Conservation (phyloP, 1,284 basidiomycete species). For the Blastosporella zonata region DNA sequence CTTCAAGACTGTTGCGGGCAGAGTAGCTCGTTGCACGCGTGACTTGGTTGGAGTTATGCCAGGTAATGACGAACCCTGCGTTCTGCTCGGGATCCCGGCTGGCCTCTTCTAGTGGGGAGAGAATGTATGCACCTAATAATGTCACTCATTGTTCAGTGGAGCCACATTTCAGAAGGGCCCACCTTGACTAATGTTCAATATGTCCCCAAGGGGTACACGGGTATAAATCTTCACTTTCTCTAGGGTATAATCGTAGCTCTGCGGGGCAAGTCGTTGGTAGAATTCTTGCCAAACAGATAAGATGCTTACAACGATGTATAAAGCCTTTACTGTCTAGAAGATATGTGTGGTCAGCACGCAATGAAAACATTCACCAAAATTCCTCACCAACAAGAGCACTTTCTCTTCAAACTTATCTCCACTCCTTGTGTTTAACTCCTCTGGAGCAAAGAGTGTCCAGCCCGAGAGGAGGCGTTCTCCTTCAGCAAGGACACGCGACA, state of each 20-base stretch:
- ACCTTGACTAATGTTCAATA: conserved; percentile 86
- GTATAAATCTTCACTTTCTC: conserved; percentile 91
- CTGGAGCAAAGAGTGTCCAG: conserved; percentile 91
- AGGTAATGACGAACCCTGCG: conserved; percentile 78
- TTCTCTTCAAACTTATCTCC: conserved; percentile 89
- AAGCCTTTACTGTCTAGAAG: conserved; percentile 44
- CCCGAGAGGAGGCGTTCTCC: conserved; percentile 81
- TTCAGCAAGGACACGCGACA: conserved; percentile 77
- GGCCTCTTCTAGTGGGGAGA: conserved; percentile 87
- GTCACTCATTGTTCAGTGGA: conserved; percentile 5
- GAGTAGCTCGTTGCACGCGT: conserved; percentile 83
- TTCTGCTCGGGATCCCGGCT: conserved; percentile 86
- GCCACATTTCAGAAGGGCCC: not conserved
- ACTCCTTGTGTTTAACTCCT: conserved; percentile 69
- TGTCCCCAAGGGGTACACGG: conserved; percentile 81
- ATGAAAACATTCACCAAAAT: conserved; percentile 6
- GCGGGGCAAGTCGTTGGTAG: conserved; percentile 2
- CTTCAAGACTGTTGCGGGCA: conserved; percentile 61
- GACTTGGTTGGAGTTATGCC: conserved; percentile 63
- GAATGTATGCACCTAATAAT: conserved; percentile 76
- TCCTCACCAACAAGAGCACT: conserved; percentile 78
- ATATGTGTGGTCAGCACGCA: conserved; percentile 5
- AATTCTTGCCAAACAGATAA: not conserved
- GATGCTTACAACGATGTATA: conserved; percentile 49
- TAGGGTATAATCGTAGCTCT: conserved; percentile 89